Evolutionary conservation across 176 grass and related monocot genomes (phyloP).

Genomic region (Pharus latifolius): DNA sequence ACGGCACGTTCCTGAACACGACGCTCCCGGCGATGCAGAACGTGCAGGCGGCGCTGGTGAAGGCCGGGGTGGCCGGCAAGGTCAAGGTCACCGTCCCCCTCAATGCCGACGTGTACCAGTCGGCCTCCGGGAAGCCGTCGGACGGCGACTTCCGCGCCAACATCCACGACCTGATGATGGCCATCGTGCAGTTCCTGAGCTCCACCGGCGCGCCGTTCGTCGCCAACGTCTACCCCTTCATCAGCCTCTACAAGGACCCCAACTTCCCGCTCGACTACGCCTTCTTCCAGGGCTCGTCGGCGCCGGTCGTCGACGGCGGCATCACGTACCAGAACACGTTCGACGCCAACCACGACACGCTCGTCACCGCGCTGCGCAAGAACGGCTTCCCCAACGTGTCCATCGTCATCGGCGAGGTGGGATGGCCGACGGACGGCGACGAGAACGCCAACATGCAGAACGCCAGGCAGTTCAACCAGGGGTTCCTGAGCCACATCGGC

Average conservation of each 20-base stretch:
- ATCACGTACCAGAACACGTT: slow-evolving; percentile 63
- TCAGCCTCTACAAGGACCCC: slow-evolving; percentile 59
- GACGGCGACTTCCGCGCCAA: slow-evolving; percentile 67
- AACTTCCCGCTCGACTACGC: slow-evolving; percentile 86
- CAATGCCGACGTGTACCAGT: slow-evolving; percentile 77
- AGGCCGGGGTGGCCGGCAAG: slow-evolving; percentile 45
- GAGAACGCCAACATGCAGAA: slow-evolving; percentile 39
- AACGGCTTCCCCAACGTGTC: slow-evolving; percentile 67
- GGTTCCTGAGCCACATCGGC: slow-evolving; percentile 40
- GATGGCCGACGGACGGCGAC: slow-evolving; percentile 82
- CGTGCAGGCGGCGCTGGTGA: slow-evolving; percentile 58
- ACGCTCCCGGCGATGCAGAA: slow-evolving; percentile 81
- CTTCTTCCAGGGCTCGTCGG: slow-evolving; percentile 55
- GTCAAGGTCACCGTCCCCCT: slow-evolving; percentile 76
- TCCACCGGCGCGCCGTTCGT: slow-evolving; percentile 55
- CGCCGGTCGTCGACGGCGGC: slow-evolving; percentile 50
- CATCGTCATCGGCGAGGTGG: slow-evolving; percentile 63
- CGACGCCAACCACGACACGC: slow-evolving; percentile 83
- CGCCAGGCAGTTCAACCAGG: slow-evolving; percentile 66
- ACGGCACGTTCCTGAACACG: slow-evolving; percentile 59
- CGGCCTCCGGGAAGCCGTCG: slow-evolving; percentile 41
- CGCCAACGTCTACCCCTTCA: slow-evolving; percentile 85
- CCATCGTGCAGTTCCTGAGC: slow-evolving; percentile 52
- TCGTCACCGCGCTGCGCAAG: slow-evolving; percentile 45
- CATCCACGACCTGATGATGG: slow-evolving; percentile 64